Percentiles rank a stretch among this genome's conserved stretches.
These are phyloP conservation scores for Lachancea thermotolerans DNA, from an alignment of 805 yeast species.

Conservation along the genomic window DNA sequence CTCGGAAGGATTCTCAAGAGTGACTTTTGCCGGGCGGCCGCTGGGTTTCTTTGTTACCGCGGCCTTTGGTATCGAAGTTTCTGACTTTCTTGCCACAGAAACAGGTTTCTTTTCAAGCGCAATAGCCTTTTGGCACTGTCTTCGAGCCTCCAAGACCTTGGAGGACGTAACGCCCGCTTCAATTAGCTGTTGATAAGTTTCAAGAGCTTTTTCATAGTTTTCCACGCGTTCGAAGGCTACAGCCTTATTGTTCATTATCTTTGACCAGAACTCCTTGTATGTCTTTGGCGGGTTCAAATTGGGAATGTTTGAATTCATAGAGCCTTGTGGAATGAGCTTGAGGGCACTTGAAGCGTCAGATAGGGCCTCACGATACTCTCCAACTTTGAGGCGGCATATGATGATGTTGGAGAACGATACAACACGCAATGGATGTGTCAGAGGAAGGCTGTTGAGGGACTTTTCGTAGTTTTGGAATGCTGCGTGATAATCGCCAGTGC, in stretches of 20 bases:
- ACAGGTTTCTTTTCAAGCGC: slow-evolving; percentile 38
- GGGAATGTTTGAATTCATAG: slow-evolving; percentile 41
- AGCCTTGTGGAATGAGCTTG: slow-evolving; percentile 30
- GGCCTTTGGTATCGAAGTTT: neutral
- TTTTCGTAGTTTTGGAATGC: slow-evolving; percentile 58
- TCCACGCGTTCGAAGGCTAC: slow-evolving; percentile 82
- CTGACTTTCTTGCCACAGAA: slow-evolving; percentile 5
- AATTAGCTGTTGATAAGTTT: slow-evolving; percentile 53
- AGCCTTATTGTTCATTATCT: slow-evolving; percentile 63
- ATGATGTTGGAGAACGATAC: slow-evolving; percentile 73
- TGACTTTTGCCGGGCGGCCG: slow-evolving; percentile 1
- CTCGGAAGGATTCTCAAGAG: slow-evolving; percentile 21
- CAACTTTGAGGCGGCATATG: slow-evolving; percentile 56
- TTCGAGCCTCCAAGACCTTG: slow-evolving; percentile 67
- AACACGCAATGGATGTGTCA: slow-evolving; percentile 55
- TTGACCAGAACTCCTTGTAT: slow-evolving; percentile 61
- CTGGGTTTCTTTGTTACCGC: neutral
- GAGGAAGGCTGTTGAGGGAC: slow-evolving; percentile 53
- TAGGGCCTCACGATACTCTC: slow-evolving; percentile 46
- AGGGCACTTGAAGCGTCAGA: slow-evolving; percentile 29
- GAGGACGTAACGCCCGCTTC: slow-evolving; percentile 61
- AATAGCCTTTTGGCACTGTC: slow-evolving; percentile 64
- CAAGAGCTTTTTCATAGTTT: slow-evolving; percentile 55
- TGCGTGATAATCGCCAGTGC: slow-evolving; percentile 71
- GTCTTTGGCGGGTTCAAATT: slow-evolving; percentile 20